Evolutionary conservation across 108 stramenopile genomes (phyloP), one percentile per base, ranked within the genome.

Genomic region (Skeletonema menzelii): DNA sequence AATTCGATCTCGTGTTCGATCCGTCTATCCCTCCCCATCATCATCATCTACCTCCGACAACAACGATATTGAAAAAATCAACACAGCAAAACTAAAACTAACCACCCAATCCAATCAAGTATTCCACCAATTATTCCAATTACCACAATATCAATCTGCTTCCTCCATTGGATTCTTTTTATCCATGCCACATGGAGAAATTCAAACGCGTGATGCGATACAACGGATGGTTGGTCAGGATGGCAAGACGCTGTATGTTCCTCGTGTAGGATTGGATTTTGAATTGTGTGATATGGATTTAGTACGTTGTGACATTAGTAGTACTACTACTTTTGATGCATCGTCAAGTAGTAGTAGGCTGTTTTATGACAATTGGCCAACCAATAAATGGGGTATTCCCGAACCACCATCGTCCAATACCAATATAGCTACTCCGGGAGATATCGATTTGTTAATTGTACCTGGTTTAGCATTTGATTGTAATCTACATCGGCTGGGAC

Each of bases 371-470:
- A 40, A 28, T 12, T 96, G 91, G 92, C 95, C 95, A 1, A 80
- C 65, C 38, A 96, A 96, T 70, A 96, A 91, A 69, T 96, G 95
- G 95, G 70, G 81, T 3, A 96, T 96, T 27, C 95, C 95, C 0
- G 95, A 96, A 71, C 95, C 95, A 8, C 95, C 95, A 8, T 26
- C 77, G 4, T 3, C 5, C 27, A 60, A 61, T 56, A 64, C 70
- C 49, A 53, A 73, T 8, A 58, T 85, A 26, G 95, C 95, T 1
- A 63, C 84, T 72, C 91, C 91, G 2, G 92, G 92, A 35, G 92
- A 92, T 57, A 84, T 95, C 37, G 93, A 96, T 76, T 57, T 94
- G 2, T 46, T 96, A 5, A 67, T 96, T 37, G 87, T 96, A 46
- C 95, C 95, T n/a, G 95, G 95, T 22, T 59, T 94, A 31, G 91